Evolutionary conservation across 441 rosid species (phyloP).

Genomic region (Eruca vesicaria): DNA sequence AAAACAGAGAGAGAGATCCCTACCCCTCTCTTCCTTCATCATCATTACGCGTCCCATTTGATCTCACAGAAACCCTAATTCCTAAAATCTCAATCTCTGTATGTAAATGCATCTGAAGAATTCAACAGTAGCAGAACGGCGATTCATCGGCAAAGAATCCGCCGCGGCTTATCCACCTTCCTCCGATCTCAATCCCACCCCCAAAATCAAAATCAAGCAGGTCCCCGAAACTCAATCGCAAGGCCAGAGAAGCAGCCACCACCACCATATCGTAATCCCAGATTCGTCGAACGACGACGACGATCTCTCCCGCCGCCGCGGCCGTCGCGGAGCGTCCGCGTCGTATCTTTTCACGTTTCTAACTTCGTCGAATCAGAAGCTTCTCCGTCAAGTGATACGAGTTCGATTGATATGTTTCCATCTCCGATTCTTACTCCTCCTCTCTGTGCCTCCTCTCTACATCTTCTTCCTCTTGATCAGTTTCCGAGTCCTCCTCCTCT

Average conservation of each 20-base stretch:
- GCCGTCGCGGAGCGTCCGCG: not conserved
- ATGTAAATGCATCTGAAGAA: slow-evolving; percentile 56
- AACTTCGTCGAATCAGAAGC: slow-evolving; percentile 20
- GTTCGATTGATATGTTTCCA: slow-evolving; percentile 54
- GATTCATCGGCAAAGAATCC: slow-evolving; percentile 34
- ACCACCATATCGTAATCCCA: slow-evolving; percentile 46
- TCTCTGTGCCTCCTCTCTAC: slow-evolving; percentile 51
- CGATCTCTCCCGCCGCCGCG: slow-evolving; percentile 16
- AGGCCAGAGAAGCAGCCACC: no score
- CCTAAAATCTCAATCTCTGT: slow-evolving; percentile 6
- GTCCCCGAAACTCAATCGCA: not conserved
- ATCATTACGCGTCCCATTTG: slow-evolving; percentile 4
- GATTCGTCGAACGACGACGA: slow-evolving; percentile 22
- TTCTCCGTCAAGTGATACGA: slow-evolving; percentile 44
- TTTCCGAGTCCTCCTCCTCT: slow-evolving; percentile 34
- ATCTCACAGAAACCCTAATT: slow-evolving; percentile 22
- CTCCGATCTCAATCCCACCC: slow-evolving; percentile 25
- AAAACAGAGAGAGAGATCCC: slow-evolving; percentile 20
- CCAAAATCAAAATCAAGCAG: not conserved
- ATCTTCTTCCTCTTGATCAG: slow-evolving; percentile 46
- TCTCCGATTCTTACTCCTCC: slow-evolving; percentile 42
- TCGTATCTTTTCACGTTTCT: slow-evolving; percentile 15
- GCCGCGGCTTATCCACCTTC: slow-evolving; percentile 17
- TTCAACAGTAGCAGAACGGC: slow-evolving; percentile 34
- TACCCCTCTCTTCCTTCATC: slow-evolving; percentile 18